Evolutionary conservation across 345 rosid species (phyloP).

Genomic region (Corymbia maculata): DNA sequence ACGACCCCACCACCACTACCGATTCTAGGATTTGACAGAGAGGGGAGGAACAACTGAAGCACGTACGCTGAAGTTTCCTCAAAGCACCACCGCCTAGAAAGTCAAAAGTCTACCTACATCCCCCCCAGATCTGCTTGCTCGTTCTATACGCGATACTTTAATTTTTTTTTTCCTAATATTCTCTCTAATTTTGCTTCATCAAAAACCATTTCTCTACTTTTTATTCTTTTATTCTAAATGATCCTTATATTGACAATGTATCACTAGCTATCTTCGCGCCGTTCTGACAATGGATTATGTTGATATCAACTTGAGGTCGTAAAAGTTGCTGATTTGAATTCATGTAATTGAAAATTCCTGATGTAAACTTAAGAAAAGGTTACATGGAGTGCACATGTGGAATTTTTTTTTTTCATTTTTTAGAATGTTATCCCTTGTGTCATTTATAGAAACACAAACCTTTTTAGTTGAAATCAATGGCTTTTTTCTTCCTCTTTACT

Average conservation of each 20-base stretch:
- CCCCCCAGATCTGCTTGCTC: background rate
- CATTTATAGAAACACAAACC: background rate
- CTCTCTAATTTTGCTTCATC: background rate
- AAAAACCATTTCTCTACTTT: background rate
- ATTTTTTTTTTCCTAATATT: background rate
- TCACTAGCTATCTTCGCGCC: background rate
- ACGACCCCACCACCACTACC: background rate
- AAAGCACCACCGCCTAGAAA: background rate
- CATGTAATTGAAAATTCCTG: rapidly evolving
- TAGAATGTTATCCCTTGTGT: background rate
- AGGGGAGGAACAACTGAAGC: background rate
- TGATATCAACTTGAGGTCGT: rapidly evolving
- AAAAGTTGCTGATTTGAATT: background rate
- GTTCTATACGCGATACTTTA: background rate
- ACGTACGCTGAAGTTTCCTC: background rate
- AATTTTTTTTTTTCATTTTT: background rate
- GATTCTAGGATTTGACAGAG: background rate
- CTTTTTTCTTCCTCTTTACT: background rate
- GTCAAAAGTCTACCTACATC: background rate
- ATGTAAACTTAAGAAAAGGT: background rate
- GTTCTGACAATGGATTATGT: background rate
- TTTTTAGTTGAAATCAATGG: background rate
- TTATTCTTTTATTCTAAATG: background rate
- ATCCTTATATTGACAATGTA: background rate
- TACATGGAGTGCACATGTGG: background rate